Conservation (phyloP, 75 land plant genomes). For the Sequoia sempervirens region DNA sequence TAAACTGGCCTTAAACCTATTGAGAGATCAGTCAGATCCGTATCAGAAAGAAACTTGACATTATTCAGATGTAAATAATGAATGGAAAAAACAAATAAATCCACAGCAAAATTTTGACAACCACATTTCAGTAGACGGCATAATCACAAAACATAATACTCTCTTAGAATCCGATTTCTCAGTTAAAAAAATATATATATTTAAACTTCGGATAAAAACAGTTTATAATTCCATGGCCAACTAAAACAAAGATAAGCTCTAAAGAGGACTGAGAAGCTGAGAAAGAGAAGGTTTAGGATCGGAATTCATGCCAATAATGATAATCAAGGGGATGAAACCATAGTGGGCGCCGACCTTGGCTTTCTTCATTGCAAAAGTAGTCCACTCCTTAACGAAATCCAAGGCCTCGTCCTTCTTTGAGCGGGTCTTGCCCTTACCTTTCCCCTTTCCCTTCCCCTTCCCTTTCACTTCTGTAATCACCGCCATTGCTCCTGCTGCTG, state of each 20-base stretch:
- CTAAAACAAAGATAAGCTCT: not conserved
- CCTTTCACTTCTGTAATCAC: not conserved
- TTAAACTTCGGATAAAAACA: not conserved
- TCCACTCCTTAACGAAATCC: conserved; percentile 30
- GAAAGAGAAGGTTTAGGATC: conserved; percentile 32
- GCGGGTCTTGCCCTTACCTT: conserved; percentile 14
- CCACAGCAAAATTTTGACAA: not conserved
- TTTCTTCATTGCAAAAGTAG: conserved; percentile 36
- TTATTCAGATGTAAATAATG: not conserved
- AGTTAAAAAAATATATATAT: not conserved
- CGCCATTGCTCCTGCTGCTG: not conserved
- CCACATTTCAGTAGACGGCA: not conserved
- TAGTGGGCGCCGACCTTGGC: conserved; percentile 28
- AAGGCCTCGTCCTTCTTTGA: conserved; percentile 4
- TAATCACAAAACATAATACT: not conserved
- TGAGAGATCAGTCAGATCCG: not conserved
- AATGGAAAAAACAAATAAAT: too few relatives aligned
- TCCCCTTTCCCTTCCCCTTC: conserved; percentile 3
- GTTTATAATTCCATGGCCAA: not conserved
- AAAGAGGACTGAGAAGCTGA: conserved; percentile 33
- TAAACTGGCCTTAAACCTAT: not conserved
- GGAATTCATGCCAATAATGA: conserved; percentile 27
- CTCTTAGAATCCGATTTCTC: not conserved
- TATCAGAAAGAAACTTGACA: not conserved
- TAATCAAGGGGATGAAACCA: conserved; percentile 38